These are phyloP conservation scores for Pichia sp. DNA, from an alignment of 1,139 yeast species.

Conservation along the genomic window DNA sequence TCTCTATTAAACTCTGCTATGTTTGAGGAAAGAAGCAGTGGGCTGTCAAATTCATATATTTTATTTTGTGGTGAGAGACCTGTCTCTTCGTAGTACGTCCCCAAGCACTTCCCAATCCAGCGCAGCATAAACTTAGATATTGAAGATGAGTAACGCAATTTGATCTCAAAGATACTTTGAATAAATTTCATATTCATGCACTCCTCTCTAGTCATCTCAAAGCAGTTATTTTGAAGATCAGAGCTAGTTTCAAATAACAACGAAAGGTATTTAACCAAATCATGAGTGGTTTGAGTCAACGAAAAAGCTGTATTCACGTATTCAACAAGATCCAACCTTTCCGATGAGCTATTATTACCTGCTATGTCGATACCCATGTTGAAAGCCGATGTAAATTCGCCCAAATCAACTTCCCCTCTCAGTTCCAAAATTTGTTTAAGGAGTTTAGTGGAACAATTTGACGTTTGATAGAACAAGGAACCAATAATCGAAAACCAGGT, in stretches of 20 bases:
- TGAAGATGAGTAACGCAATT: slow-evolving; percentile 3
- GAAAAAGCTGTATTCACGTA: slow-evolving; percentile 3
- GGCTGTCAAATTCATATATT: slow-evolving; percentile 12
- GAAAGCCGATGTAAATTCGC: background rate
- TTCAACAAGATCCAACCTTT: slow-evolving; percentile 1
- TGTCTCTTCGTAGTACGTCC: slow-evolving; percentile 30
- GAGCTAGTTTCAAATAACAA: slow-evolving; percentile 5
- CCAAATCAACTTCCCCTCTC: background rate
- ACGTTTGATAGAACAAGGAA: slow-evolving; percentile 1
- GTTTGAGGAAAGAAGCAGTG: slow-evolving; percentile 11
- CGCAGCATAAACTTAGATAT: slow-evolving; percentile 22
- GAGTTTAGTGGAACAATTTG: too few species aligned
- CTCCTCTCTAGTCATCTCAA: background rate
- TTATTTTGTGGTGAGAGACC: slow-evolving; percentile 22
- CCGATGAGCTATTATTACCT: too few species aligned
- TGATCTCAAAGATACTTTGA: slow-evolving; percentile 17
- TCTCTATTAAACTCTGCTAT: slow-evolving; percentile 12
- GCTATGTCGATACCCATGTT: slow-evolving; percentile 2
- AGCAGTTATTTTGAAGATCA: background rate
- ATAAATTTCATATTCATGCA: slow-evolving; percentile 9
- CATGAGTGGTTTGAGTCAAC: slow-evolving; percentile 1
- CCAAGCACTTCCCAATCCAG: slow-evolving; percentile 41
- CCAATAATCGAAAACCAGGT: background rate
- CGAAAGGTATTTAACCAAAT: slow-evolving; percentile 6
- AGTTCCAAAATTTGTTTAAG: too few species aligned